A percentile compares a stretch with the other conserved stretches of the same genome.
Conservation (phyloP, 331 rosid species). For the Malus hybrid region DNA sequence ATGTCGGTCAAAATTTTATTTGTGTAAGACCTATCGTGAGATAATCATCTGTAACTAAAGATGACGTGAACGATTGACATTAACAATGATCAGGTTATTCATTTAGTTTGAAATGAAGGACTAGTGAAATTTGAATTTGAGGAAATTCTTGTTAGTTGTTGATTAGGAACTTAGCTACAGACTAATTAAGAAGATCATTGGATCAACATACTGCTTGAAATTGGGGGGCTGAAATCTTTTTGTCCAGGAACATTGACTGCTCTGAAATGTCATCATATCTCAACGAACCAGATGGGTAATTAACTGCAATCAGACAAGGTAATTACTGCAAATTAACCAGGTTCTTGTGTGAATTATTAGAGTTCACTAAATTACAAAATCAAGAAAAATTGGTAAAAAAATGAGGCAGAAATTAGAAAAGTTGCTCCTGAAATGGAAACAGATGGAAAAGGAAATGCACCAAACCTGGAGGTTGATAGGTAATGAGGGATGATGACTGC, state of each 20-base stretch:
- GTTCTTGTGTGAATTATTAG: neutral
- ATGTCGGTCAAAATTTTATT: neutral
- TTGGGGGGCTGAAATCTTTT: slow-evolving; percentile 26
- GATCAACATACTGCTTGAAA: slow-evolving; percentile 18
- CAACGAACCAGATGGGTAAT: neutral
- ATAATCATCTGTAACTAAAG: neutral
- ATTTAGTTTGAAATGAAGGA: neutral
- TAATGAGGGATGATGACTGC: slow-evolving; percentile 10
- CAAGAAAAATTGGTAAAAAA: neutral
- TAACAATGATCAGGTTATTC: neutral
- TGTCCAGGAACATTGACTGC: slow-evolving; percentile 25
- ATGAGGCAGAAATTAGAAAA: slow-evolving; percentile 19
- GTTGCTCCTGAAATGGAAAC: neutral
- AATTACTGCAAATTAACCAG: neutral
- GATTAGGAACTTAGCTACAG: neutral
- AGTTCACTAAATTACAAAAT: neutral
- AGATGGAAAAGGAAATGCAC: slow-evolving; percentile 16
- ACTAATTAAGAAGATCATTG: neutral
- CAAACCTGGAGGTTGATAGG: slow-evolving; percentile 40
- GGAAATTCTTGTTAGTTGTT: neutral
- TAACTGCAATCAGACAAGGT: neutral
- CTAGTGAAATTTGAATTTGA: neutral
- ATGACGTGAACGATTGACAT: neutral
- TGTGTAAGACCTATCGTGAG: neutral
- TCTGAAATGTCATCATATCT: slow-evolving; percentile 20